phyloP scores from a whole-genome alignment of 306 rosid genomes.

The Pueraria montana region DNA sequence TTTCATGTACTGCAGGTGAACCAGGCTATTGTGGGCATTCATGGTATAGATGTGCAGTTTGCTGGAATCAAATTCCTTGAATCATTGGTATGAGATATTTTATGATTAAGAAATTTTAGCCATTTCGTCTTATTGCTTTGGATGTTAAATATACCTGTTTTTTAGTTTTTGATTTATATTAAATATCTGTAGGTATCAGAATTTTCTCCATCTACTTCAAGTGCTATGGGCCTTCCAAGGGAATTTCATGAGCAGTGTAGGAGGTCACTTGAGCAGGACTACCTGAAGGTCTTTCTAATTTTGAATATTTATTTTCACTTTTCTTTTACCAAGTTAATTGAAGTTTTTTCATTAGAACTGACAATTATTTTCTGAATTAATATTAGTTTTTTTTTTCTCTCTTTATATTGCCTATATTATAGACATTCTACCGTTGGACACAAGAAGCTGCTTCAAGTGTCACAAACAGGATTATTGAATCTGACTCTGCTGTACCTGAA shows the following conservation, averaged over 20 bases:
- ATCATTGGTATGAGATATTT: constrained; percentile 71
- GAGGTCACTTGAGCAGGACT: constrained; percentile 78
- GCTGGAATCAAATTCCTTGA: constrained; percentile 88
- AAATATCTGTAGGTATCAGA: constrained; percentile 76
- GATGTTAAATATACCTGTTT: constrained; percentile 37
- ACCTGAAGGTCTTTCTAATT: constrained; percentile 75
- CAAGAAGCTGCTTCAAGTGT: constrained; percentile 89
- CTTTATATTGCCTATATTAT: constrained; percentile 32
- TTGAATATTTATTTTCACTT: constrained; percentile 21
- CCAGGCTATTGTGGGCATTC: constrained; percentile 82
- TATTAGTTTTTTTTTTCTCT: not conserved
- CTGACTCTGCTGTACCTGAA: constrained; percentile 77
- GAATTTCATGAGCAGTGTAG: constrained; percentile 98
- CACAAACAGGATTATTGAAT: constrained; percentile 79
- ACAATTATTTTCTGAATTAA: constrained; percentile 21
- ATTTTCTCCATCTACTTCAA: constrained; percentile 96
- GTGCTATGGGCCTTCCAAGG: constrained; percentile 95
- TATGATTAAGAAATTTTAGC: constrained; percentile 24
- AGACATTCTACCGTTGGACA: constrained; percentile 90
- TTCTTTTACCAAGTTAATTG: constrained; percentile 13
- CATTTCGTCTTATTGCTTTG: constrained; percentile 38
- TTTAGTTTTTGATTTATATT: constrained; percentile 32
- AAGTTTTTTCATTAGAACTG: constrained; percentile 38
- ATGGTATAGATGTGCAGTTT: constrained; percentile 85
- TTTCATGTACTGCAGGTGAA: constrained; percentile 73